Evolutionary conservation across 2,329 filamentous ascomycete species (phyloP), one percentile per base, ranked within the genome.

Genomic region (Fusarium denticulatum): DNA sequence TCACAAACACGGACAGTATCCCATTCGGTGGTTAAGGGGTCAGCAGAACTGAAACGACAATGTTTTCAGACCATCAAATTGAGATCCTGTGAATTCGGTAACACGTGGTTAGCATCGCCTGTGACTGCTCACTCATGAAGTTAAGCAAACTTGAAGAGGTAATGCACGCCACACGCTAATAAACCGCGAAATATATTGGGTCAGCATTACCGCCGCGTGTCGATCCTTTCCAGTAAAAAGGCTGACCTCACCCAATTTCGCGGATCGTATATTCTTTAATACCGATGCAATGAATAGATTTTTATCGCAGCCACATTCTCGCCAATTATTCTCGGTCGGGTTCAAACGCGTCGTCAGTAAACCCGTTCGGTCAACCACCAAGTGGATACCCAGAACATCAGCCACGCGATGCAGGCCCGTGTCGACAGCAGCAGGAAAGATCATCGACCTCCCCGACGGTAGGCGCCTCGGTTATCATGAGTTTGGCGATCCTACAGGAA

Each of bases 381-480:
- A 20, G 16, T 34, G 22, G 28, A 9, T 18, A n/a, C 22, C 28
- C 11, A 18, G 15, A 13, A 28, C 5, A 30, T 18, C 28, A 10
- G 4, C 15, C 10, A 22, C 20, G 14, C 20, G 13, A 30, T 49
- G 9, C 9, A 24, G 57, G 7, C 20, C 26, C 26, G 16, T 50
- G 1, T 50, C 57, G 36, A 60, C 57, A 22, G 43, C 43, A 28
- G 22, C 12, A 24, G 43, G 34, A 12, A 32, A 50, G 5, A 12
- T n/a, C 10, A 40, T 67, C 7, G 14, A 36, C 4, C 34, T 67
- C 12, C 32, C 30, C 2, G 62, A 58, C 20, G 34, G 64, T 6
- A 47, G 53, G 4, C 24, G 39, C 20, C 62, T 67, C 7, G 62
- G 64, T 13, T 67, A 67, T 9, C 62, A 64, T 32, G 64, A 67